These are phyloP conservation scores for Cyberlindnera americana DNA, from an alignment of 805 yeast species.

Conservation along the genomic window DNA sequence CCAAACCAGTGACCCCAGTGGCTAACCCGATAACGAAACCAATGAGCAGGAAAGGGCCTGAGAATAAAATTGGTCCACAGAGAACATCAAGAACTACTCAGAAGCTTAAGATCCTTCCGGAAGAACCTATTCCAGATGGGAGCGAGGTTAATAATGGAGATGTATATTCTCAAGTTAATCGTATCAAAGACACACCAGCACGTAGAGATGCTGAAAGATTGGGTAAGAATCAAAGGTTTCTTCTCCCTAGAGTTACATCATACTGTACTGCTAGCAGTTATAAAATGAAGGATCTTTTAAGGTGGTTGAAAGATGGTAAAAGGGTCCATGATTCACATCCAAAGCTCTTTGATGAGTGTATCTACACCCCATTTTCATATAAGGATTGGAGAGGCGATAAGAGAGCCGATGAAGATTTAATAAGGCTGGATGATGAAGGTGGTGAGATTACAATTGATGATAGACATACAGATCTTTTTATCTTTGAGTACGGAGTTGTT, in stretches of 20 bases:
- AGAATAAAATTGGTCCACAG: constrained; percentile 59
- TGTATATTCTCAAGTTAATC: constrained; percentile 78
- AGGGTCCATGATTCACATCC: constrained; percentile 76
- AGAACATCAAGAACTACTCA: constrained; percentile 73
- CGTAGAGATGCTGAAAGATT: constrained; percentile 90
- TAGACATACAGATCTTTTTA: constrained; percentile 70
- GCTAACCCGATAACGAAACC: not conserved
- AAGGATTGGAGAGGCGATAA: constrained; percentile 70
- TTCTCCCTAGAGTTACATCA: constrained; percentile 91
- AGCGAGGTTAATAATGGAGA: constrained; percentile 32
- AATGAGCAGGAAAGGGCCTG: constrained; percentile 13
- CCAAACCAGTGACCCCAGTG: constrained; percentile 1
- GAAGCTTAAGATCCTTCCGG: constrained; percentile 68
- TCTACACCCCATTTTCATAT: constrained; percentile 84
- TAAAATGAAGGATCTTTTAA: constrained; percentile 77
- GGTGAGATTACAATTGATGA: constrained; percentile 89
- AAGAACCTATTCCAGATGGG: constrained; percentile 39
- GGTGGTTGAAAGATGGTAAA: constrained; percentile 82
- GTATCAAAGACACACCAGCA: constrained; percentile 84
- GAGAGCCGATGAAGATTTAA: constrained; percentile 43
- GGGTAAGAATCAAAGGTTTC: constrained; percentile 70
- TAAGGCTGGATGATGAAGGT: constrained; percentile 87
- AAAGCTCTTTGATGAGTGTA: constrained; percentile 87
- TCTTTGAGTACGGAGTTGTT: constrained; percentile 96
- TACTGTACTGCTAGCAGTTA: constrained; percentile 95